Conservation (phyloP, 768 basidiomycete species). For the Sporobolomyces pararoseus region DNA sequence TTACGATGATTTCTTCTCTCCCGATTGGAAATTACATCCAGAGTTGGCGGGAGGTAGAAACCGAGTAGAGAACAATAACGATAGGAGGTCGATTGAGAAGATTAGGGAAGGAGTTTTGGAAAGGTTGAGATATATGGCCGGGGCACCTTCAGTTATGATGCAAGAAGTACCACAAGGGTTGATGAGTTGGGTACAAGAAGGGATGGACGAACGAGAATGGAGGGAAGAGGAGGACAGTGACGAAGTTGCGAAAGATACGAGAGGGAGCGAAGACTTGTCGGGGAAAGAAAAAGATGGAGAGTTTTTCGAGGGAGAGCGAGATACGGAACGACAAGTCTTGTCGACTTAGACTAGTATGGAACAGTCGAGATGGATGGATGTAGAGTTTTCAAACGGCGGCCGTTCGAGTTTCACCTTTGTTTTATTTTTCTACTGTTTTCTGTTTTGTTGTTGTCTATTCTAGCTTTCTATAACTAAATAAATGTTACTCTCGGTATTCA, state of each 20-base stretch:
- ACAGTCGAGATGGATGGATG: no score
- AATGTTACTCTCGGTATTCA: no score
- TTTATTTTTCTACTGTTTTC: no score
- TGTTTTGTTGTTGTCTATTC: no score
- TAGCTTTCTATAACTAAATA: no score
- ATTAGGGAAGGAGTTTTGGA: constrained; percentile 81
- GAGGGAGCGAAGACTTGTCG: neutral
- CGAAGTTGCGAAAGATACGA: neutral
- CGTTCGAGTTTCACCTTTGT: no score
- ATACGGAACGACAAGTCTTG: no score
- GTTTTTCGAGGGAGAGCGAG: no score
- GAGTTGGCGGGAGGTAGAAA: constrained; percentile 69
- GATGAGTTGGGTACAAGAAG: constrained; percentile 68
- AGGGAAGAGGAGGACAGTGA: constrained; percentile 68
- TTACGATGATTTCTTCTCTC: constrained; percentile 88
- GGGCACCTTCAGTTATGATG: constrained; percentile 94
- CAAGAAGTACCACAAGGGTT: constrained; percentile 93
- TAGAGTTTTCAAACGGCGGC: no score
- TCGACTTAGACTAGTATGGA: no score
- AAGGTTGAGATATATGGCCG: constrained; percentile 84
- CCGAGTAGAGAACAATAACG: constrained; percentile 83
- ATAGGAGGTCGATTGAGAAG: constrained; percentile 71
- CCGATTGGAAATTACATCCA: constrained; percentile 89
- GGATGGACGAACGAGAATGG: constrained; percentile 57
- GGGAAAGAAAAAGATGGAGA: neutral